Conservation (phyloP, 176 grass and related monocot species). For the Saccharum spontaneum region DNA sequence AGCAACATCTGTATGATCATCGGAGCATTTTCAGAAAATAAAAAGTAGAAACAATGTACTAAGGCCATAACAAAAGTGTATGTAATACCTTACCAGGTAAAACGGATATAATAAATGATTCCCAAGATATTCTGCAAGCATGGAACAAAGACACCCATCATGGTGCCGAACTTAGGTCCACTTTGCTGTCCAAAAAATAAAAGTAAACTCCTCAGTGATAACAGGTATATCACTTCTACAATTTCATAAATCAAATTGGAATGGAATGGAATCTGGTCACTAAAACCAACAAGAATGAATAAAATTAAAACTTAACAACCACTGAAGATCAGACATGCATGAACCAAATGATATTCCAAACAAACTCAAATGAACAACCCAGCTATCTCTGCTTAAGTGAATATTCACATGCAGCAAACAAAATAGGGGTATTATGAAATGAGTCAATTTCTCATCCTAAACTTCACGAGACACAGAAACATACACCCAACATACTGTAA, state of each 20-base stretch:
- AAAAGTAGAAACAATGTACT: background rate
- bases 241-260: constrained; percentile 15
- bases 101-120: constrained; percentile 99
- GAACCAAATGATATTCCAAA: constrained; percentile 7
- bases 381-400: background rate
- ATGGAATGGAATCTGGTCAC: background rate
- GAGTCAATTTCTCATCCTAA: constrained; percentile 10
- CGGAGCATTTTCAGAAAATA: constrained; percentile 1
- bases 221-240: background rate
- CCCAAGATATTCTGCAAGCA: constrained; percentile 99
- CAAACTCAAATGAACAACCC: background rate
- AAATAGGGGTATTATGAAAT: background rate
- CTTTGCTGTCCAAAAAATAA: constrained; percentile 46
- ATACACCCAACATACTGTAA: background rate
- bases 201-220: constrained; percentile 17
- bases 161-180: constrained; percentile 80
- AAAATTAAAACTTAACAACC: background rate
- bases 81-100: constrained; percentile 73
- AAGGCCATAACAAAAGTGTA: constrained; percentile 9
- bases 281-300: background rate
- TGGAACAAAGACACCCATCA: constrained; percentile 99
- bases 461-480: constrained; percentile 6
- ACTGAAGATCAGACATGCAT: background rate
- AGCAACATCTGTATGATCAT: background rate
- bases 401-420: background rate